Percentiles rank a stretch among this genome's conserved stretches.
Evolutionary conservation across 139 green algal genomes (phyloP).

Genomic region (Chara braunii): DNA sequence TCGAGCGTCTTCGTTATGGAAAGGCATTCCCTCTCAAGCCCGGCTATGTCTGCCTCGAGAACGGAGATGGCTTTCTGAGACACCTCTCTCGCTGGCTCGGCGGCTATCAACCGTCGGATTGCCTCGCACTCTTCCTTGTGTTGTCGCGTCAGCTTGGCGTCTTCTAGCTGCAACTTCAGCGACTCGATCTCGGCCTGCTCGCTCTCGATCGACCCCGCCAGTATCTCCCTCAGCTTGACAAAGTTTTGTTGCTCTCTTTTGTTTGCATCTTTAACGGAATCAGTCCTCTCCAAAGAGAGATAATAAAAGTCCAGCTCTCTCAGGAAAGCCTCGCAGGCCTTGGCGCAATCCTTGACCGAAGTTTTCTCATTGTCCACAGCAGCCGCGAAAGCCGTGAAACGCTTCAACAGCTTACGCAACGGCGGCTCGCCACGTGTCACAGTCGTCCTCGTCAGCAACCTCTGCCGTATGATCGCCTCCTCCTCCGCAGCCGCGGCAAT

Average conservation of each 20-base stretch:
- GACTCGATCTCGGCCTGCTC: constrained; percentile 37
- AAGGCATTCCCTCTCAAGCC: constrained; percentile 17
- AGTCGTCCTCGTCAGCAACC: constrained; percentile 46
- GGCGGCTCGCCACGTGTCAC: constrained; percentile 44
- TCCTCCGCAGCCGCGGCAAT: constrained; percentile 40
- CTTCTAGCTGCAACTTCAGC: constrained; percentile 47
- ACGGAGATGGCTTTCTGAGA: constrained; percentile 42
- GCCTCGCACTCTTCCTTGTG: constrained; percentile 56
- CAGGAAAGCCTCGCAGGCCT: constrained; percentile 17
- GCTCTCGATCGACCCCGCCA: neutral
- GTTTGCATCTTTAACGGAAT: constrained; percentile 41
- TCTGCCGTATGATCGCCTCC: constrained; percentile 46
- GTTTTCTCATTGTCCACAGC: neutral
- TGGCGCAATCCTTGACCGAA: constrained; percentile 15
- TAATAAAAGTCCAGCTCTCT: constrained; percentile 36
- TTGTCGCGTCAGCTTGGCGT: constrained; percentile 40
- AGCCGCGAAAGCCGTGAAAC: constrained; percentile 18
- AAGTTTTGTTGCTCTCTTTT: constrained; percentile 41
- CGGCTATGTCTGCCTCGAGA: constrained; percentile 17
- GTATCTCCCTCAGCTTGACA: neutral
- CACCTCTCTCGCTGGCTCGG: constrained; percentile 37
- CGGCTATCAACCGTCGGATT: constrained; percentile 41
- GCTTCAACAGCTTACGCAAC: constrained; percentile 49
- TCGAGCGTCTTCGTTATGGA: constrained; percentile 13
- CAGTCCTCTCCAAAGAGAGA: constrained; percentile 32